These are phyloP conservation scores for Copromyces sp. DNA, from an alignment of 495 filamentous ascomycete species.

Conservation along the genomic window DNA sequence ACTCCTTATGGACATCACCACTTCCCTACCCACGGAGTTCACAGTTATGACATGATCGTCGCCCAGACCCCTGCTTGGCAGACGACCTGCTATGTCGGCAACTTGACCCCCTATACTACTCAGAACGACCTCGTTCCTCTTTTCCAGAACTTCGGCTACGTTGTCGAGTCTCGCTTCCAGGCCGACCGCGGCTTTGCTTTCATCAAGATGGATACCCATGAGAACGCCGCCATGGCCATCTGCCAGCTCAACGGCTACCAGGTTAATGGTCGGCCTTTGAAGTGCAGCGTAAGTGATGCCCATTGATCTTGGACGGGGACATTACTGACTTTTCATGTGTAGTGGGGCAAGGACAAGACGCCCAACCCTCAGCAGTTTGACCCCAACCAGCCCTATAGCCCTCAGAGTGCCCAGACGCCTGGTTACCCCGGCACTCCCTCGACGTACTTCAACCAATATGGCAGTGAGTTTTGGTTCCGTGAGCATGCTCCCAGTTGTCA, in stretches of 20 bases:
- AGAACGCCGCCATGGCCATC: slow-evolving; percentile 97
- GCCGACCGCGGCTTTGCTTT: slow-evolving; percentile 97
- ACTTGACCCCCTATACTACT: slow-evolving; percentile 94
- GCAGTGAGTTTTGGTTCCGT: slow-evolving; percentile 44
- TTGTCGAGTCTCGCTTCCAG: slow-evolving; percentile 94
- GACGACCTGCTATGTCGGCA: slow-evolving; percentile 97
- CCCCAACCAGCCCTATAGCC: slow-evolving; percentile 69
- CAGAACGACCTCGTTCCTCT: slow-evolving; percentile 91
- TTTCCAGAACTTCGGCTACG: slow-evolving; percentile 97
- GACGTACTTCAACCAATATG: slow-evolving; percentile 92
- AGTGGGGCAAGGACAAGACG: slow-evolving; percentile 99
- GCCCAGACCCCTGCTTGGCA: slow-evolving; percentile 97
- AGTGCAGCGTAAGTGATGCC: slow-evolving; percentile 67
- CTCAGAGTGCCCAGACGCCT: slow-evolving; percentile 44
- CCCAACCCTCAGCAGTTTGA: slow-evolving; percentile 68
- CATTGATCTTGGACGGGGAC: background rate
- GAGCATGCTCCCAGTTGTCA: slow-evolving; percentile 5
- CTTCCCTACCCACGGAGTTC: slow-evolving; percentile 91
- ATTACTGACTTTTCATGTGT: slow-evolving; percentile 19
- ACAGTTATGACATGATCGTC: slow-evolving; percentile 97
- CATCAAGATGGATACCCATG: slow-evolving; percentile 98
- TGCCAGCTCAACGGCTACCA: slow-evolving; percentile 96
- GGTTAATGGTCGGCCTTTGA: slow-evolving; percentile 92
- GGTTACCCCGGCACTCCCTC: slow-evolving; percentile 62
- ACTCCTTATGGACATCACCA: slow-evolving; percentile 95